These are phyloP conservation scores for Gyrodon lividus DNA, from an alignment of 768 basidiomycete genomes.

Conservation along the genomic window DNA sequence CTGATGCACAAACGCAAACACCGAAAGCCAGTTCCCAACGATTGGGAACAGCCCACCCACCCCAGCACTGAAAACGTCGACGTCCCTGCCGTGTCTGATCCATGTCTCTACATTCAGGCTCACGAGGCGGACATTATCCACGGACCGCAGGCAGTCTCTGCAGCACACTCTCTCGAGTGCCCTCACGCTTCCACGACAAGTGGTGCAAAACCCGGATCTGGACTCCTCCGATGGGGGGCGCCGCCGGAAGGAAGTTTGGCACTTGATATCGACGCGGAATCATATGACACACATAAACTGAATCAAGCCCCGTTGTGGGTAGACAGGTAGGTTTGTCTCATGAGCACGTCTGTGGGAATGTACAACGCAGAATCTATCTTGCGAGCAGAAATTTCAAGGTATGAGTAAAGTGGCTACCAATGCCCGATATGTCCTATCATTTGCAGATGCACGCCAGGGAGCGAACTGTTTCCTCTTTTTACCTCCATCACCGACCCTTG, in stretches of 20 bases:
- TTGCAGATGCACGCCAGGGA: background rate
- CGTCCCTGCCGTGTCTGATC: slow-evolving; percentile 12
- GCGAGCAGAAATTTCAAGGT: slow-evolving; percentile 4
- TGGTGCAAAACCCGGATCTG: slow-evolving; percentile 26
- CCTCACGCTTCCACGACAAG: slow-evolving; percentile 6
- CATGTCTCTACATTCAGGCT: slow-evolving; percentile 57
- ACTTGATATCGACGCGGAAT: slow-evolving; percentile 4
- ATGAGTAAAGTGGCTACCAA: slow-evolving; percentile 7
- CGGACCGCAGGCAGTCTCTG: slow-evolving; percentile 43
- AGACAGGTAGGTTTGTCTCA: slow-evolving; percentile 69
- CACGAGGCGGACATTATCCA: slow-evolving; percentile 74
- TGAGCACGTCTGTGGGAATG: slow-evolving; percentile 9
- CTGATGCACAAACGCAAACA: slow-evolving; percentile 31
- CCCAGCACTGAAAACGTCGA: background rate
- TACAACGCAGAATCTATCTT: slow-evolving; percentile 5
- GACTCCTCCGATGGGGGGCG: slow-evolving; percentile 35
- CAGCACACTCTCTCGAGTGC: slow-evolving; percentile 38
- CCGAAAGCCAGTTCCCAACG: slow-evolving; percentile 11
- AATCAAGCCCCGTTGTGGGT: slow-evolving; percentile 52
- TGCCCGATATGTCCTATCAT: slow-evolving; percentile 4
- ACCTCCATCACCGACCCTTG: slow-evolving; percentile 7
- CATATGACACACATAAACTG: background rate
- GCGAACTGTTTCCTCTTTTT: slow-evolving; percentile 19
- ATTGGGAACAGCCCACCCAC: slow-evolving; percentile 7
- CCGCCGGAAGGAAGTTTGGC: slow-evolving; percentile 3